Conservation (phyloP, 139 green algal genomes). For the Picochlorum sp. region DNA sequence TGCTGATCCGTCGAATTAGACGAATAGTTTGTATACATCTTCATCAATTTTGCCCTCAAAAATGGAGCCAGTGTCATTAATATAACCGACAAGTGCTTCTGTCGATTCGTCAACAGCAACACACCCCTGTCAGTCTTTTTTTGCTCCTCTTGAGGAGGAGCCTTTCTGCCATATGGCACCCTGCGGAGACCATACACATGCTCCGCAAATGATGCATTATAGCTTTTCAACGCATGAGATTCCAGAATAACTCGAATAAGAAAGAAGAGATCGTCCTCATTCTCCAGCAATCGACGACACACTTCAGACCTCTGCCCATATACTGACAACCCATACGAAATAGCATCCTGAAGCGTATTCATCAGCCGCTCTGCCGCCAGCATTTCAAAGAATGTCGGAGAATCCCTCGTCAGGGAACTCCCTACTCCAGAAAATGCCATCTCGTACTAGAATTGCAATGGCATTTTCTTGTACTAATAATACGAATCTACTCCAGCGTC, state of each 20-base stretch:
- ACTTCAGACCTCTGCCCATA: conserved; percentile 48
- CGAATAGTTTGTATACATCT: neutral
- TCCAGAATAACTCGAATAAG: conserved; percentile 54
- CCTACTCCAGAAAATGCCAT: conserved; percentile 72
- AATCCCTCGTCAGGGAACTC: conserved; percentile 34
- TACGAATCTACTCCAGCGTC: too few relatives aligned
- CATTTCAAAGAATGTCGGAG: conserved; percentile 81
- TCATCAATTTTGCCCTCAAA: conserved; percentile 48
- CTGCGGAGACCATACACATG: conserved; percentile 65
- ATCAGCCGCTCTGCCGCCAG: conserved; percentile 71
- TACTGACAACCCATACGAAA: conserved; percentile 67
- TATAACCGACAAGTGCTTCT: conserved; percentile 18
- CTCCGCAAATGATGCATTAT: conserved; percentile 66
- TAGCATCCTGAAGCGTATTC: conserved; percentile 56
- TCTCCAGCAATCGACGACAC: conserved; percentile 50
- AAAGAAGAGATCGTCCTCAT: conserved; percentile 72
- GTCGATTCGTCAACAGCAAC: neutral
- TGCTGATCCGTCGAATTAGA: too few relatives aligned
- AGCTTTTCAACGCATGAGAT: conserved; percentile 38
- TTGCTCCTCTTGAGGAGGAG: too few relatives aligned
- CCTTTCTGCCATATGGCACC: neutral
- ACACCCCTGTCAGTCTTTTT: too few relatives aligned
- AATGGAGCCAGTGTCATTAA: conserved; percentile 66
- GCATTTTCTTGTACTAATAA: too few relatives aligned
- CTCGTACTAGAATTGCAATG: neutral